Evolutionary conservation across 208 protist genomes (phyloP).

Genomic region (Lotmaria passim): DNA sequence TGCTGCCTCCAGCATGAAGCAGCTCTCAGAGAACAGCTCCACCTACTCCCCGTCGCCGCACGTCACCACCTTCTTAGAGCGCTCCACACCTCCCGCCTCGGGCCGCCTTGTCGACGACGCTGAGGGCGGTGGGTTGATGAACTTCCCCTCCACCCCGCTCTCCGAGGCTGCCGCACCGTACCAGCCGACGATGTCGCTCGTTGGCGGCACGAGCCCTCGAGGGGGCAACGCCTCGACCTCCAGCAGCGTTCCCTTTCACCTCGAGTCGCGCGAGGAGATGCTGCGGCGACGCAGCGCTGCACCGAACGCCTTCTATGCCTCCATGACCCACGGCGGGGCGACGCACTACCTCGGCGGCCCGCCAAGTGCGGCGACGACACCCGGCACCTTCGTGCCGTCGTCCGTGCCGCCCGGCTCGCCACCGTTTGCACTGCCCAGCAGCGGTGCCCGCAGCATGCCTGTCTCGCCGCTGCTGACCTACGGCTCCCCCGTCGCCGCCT

Average conservation of each 20-base stretch:
- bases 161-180: conserved; percentile 32
- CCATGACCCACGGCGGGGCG: conserved; percentile 36
- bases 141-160: conserved; percentile 38
- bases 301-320: conserved; percentile 57
- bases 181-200: conserved; percentile 15
- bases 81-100: conserved; percentile 29
- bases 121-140: conserved; percentile 15
- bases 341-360: conserved; percentile 30
- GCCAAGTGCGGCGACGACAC: conserved; percentile 40
- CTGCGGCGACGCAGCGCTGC: conserved; percentile 74
- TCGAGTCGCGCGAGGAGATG: conserved; percentile 89
- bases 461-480: conserved; percentile 55
- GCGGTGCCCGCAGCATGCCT: conserved; percentile 40
- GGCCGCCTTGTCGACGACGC: conserved; percentile 24
- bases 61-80: conserved; percentile 43
- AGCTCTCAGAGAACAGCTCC: conserved; percentile 40
- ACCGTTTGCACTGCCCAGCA: conserved; percentile 21
- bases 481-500: conserved; percentile 28
- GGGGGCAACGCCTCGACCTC: conserved; percentile 25
- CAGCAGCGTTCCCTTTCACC: conserved; percentile 48
- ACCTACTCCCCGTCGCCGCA: conserved; percentile 52
- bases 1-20: conserved; percentile 27
- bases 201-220: conserved; percentile 21
- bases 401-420: conserved; percentile 15
- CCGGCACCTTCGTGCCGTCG: conserved; percentile 31